Evolutionary conservation across 1,284 basidiomycete genomes (phyloP), one percentile per base, ranked within the genome.

Genomic region (Sporisorium exsertum): DNA sequence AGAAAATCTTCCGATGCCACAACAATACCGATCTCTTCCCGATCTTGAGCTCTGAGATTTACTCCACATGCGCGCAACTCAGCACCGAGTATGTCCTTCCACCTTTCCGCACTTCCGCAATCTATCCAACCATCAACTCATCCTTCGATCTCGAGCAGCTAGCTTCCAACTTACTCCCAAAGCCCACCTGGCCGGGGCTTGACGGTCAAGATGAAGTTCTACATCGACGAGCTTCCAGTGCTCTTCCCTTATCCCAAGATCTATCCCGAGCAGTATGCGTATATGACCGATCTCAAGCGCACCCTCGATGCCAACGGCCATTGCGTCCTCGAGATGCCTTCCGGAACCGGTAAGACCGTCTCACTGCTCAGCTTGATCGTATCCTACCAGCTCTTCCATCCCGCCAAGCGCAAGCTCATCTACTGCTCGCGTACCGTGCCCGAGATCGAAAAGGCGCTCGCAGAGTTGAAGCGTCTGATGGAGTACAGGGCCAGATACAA

Each of bases 381-480:
- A 51, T 95, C 95, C 26, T 99, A 99, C 85, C 96, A 98, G 50
- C 76, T 95, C 93, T 97, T 95, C 87, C 94, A 95, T 85, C 93
- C 94, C 10, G 92, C 91, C 9, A 91, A 92, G 71, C 90, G 97
- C 73, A 99, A 99, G 86, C 91, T 99, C 77, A 92, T 99, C 78
- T 99, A 99, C 86, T 99, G 97, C 87, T 99, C 97, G 26, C 95
- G 97, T 84, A 99, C 97, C 3, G 97, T 99, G n/a, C 97, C 97
- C 7, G 97, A 99, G 87, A 99, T 99, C 79, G 97, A 99, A 87
- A 99, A 99, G 86, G 97, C 97, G 0, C 88, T 99, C 52, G 91
- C 95, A 1, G 97, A 99, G 87, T 87, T 99, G 83, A 97, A 98
- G 86, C 89, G 96, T 51, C 87, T 99, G 43, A 94, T 99, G 92